phyloP scores from a whole-genome alignment of 768 basidiomycete genomes.

The Tephrocybe sp. region DNA sequence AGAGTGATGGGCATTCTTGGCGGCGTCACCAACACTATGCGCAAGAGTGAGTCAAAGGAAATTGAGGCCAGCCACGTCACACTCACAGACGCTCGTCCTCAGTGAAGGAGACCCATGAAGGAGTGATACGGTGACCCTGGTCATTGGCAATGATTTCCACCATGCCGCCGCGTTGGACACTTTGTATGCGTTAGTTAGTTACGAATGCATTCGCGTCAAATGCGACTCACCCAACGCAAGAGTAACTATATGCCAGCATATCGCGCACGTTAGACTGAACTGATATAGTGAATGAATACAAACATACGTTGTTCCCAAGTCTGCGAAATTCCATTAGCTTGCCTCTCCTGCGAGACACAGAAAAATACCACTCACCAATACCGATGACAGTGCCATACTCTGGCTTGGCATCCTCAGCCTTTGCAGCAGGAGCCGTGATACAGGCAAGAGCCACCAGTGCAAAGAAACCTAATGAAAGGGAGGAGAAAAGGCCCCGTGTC shows the following conservation, averaged over 20 bases:
- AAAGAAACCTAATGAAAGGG: constrained; percentile 60
- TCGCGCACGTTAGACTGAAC: constrained; percentile 23
- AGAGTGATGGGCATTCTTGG: constrained; percentile 93
- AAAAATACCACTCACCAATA: constrained; percentile 58
- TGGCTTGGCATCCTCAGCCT: constrained; percentile 64
- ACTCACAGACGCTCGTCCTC: constrained; percentile 75
- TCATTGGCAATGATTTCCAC: constrained; percentile 92
- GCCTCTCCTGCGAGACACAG: background rate
- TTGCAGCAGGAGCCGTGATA: constrained; percentile 61
- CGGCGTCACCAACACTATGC: constrained; percentile 82
- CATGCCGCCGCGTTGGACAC: constrained; percentile 82
- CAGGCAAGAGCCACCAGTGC: constrained; percentile 71
- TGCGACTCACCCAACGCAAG: constrained; percentile 86
- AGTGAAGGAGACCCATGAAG: constrained; percentile 82
- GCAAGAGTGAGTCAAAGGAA: constrained; percentile 18
- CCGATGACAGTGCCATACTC: constrained; percentile 94
- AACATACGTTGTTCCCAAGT: constrained; percentile 87
- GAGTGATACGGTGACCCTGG: constrained; percentile 87
- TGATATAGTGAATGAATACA: background rate
- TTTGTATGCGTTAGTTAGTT: constrained; percentile 22
- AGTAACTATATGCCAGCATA: constrained; percentile 59
- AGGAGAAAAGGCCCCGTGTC: constrained; percentile 54
- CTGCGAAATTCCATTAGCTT: constrained; percentile 35
- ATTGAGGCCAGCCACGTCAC: constrained; percentile 4
- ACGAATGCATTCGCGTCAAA: background rate